Evolutionary conservation across 768 basidiomycete species (phyloP).

Genomic region (Xerocomus potaroensis): DNA sequence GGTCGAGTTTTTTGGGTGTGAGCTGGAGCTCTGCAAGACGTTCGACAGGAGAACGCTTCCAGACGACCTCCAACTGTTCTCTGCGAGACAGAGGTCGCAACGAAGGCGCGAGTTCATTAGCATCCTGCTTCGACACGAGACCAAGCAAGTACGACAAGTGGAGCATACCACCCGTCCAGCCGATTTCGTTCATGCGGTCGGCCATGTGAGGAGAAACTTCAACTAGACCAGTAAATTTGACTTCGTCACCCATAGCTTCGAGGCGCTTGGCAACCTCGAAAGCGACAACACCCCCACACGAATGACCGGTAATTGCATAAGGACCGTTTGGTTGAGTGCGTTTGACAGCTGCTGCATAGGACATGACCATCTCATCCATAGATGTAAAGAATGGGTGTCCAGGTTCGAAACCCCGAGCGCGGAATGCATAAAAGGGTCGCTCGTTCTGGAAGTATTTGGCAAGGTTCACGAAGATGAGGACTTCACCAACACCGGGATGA

Average conservation of each 20-base stretch:
- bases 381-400: slow-evolving; percentile 33
- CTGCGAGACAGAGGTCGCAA: slow-evolving; percentile 13
- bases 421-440: slow-evolving; percentile 40
- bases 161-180: slow-evolving; percentile 37
- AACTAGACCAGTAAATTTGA: slow-evolving; percentile 36
- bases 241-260: slow-evolving; percentile 30
- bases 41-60: background rate
- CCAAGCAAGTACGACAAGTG: slow-evolving; percentile 39
- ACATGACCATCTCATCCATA: slow-evolving; percentile 36
- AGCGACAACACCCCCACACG: background rate
- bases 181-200: slow-evolving; percentile 37
- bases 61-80: background rate
- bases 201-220: slow-evolving; percentile 40
- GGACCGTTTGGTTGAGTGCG: background rate
- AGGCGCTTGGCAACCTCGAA: slow-evolving; percentile 17
- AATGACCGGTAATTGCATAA: background rate
- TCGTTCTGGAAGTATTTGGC: slow-evolving; percentile 37
- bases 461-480: slow-evolving; percentile 38
- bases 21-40: slow-evolving; percentile 14
- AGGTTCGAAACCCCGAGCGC: slow-evolving; percentile 40
- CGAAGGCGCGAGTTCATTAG: background rate
- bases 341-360: slow-evolving; percentile 33
- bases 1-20: slow-evolving; percentile 10
- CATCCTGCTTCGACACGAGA: slow-evolving; percentile 22
- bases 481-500: slow-evolving; percentile 40